phyloP scores from a whole-genome alignment of 306 rosid genomes.

The Echinosophora koreensis region DNA sequence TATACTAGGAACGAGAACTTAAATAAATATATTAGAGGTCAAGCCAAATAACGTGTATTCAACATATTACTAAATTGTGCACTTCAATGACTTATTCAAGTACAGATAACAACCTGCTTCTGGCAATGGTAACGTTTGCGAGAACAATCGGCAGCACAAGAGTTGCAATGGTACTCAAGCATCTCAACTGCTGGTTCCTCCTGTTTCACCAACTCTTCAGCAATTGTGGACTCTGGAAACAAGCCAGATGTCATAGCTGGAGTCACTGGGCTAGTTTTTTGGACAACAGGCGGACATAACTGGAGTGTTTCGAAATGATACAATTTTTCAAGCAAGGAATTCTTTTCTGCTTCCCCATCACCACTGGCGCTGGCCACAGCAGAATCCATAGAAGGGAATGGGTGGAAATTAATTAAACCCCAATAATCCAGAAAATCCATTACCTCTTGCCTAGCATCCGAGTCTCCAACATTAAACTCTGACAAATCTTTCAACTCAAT shows the following conservation, averaged over 20 bases:
- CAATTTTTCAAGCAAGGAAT: slow-evolving; percentile 72
- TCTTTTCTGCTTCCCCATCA: slow-evolving; percentile 58
- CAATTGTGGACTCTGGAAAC: slow-evolving; percentile 78
- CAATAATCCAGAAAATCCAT: slow-evolving; percentile 89
- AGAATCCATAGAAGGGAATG: slow-evolving; percentile 69
- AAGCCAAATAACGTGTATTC: slow-evolving; percentile 17
- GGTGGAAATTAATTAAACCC: slow-evolving; percentile 96
- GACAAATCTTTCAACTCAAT: slow-evolving; percentile 77
- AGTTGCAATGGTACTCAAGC: slow-evolving; percentile 92
- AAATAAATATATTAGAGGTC: not conserved
- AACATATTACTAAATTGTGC: not conserved
- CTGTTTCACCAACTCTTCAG: slow-evolving; percentile 79
- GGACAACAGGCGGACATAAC: slow-evolving; percentile 57
- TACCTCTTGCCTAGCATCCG: slow-evolving; percentile 80
- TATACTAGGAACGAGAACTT: slow-evolving; percentile 8
- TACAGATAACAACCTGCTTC: slow-evolving; percentile 75
- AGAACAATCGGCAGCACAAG: slow-evolving; percentile 96
- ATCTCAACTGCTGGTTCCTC: slow-evolving; percentile 85
- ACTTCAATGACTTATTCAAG: slow-evolving; percentile 36
- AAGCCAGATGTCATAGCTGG: slow-evolving; percentile 71
- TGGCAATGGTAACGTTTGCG: slow-evolving; percentile 99
- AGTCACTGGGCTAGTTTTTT: slow-evolving; percentile 59
- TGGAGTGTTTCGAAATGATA: slow-evolving; percentile 78
- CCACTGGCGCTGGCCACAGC: slow-evolving; percentile 45
- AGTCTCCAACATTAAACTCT: slow-evolving; percentile 78